Base-by-base conservation (phyloP, 2,329 filamentous ascomycete species). In the Knufia fluminis region DNA sequence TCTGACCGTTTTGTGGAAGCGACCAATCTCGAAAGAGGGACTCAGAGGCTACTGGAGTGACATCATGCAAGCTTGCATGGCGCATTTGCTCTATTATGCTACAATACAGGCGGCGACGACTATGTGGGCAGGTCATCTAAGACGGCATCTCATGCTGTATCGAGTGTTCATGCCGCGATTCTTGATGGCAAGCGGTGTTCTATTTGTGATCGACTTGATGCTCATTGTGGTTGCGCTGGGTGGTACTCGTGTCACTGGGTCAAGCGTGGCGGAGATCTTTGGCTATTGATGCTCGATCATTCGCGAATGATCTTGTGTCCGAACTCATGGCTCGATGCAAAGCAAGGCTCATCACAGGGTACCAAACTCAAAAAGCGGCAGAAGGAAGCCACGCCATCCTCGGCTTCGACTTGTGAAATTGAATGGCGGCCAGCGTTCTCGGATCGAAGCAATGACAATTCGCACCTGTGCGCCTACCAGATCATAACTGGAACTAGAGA, bases 91-190 rank as follows among this genome's bases (percentile, higher is more conserved):
- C 1, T 94, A 91, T 63, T 92, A 89, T 62, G 86, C 86, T 3
- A 83, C 86, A 7, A 78, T 96, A 62, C 84, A 84, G 23, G 68
- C 95, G 19, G 86, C 88, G 0, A 95, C 90, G 3, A 94, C 92
- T 59, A 80, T 85, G 65, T 96, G 91, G 84, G 87, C 91, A 0
- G 90, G 86, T 1, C 83, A 88, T 70, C 69, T 98, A 61, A 76
- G 92, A 48, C 77, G 92, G 46, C 92, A 98, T 71, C 75, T 98
- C 55, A 98, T 98, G 92, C 76, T 98, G 24, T 98, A 92, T 69
- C 78, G 92, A 36, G 88, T 98, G 38, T 98, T 98, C 62, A 83
- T 78, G 68, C 92, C 92, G 41, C 73, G 91, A 23, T 98, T 91
- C 70, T 86, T 98, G 84, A 77, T 87, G 64, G 88, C 84, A 0